Base-by-base conservation (phyloP, 331 rosid species). In the Dryas integrifolia region DNA sequence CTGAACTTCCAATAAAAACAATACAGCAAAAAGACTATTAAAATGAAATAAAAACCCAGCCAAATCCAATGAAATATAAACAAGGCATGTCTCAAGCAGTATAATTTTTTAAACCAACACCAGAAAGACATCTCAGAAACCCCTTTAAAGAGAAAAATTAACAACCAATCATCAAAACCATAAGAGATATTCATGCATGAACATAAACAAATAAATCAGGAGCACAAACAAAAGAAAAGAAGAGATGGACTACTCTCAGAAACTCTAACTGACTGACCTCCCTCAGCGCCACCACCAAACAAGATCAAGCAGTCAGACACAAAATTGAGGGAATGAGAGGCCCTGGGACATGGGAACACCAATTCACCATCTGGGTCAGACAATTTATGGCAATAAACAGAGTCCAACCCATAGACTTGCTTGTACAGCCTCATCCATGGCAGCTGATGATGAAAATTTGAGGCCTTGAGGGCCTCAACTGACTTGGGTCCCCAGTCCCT, bases 301-400 rank as follows among this genome's bases (percentile, higher is more conserved):
- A 93, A 78, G 14, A 93, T 91, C 40, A 93, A 75, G 77, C 88
- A 87, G n/a, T 88, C 94, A 1, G 96, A 91, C 45, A 94, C 92
- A 69, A 91, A 85, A 76, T 94, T 94, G 77, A 94, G 96, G 58
- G 98, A 94, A 86, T 94, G 98, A 51, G 98, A 94, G 38, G 98
- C 98, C 84, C 97, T 80, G 60, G 98, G 85, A 7, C 78, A 53
- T 8, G 98, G 98, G 30, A 80, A 82, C 65, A 67, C 85, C 79
- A 82, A 64, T 61, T 80, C 81, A 41, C 53, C 73, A 79, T 26
- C 83, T 60, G 86, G 74, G 58, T 80, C 73, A 70, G 78, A 75
- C 46, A 89, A 79, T 72, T 79, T 81, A 64, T 74, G 85, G 70
- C 95, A 88, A 60, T 68, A 76, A 65, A 91, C 87, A 60, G 81